Percentiles rank a stretch among this genome's conserved stretches.
Conservation (phyloP, 306 rosid species). For the Malus fusca region DNA sequence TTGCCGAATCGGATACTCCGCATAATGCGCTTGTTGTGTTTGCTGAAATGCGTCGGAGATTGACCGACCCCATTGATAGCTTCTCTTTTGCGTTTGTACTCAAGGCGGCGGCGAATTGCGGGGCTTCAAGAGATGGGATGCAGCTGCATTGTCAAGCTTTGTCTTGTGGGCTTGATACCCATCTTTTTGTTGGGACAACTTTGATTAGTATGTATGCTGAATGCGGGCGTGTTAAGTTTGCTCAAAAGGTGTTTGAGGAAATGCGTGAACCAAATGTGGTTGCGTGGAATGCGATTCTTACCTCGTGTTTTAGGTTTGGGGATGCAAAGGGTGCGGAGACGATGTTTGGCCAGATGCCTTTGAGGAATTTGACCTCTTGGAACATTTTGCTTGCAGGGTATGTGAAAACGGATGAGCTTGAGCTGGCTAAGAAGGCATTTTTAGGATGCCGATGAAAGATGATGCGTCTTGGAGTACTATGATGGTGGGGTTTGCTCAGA, state of each 20-base stretch:
- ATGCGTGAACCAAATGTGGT: constrained; percentile 67
- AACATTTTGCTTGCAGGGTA: constrained; percentile 68
- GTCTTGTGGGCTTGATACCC: constrained; percentile 41
- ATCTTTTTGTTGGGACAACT: constrained; percentile 65
- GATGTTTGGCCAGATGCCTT: constrained; percentile 47
- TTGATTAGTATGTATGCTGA: constrained; percentile 62
- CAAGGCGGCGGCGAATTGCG: constrained; percentile 56
- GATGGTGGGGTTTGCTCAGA: constrained; percentile 72
- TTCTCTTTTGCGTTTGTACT: constrained; percentile 72
- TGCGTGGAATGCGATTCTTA: constrained; percentile 66
- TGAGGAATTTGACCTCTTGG: constrained; percentile 74
- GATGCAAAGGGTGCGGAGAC: constrained; percentile 32
- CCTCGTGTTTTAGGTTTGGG: constrained; percentile 64
- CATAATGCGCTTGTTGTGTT: constrained; percentile 38
- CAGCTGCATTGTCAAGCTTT: constrained; percentile 55
- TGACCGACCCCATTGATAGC: constrained; percentile 41
- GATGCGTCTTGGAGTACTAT: constrained; percentile 86
- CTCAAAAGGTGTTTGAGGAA: constrained; percentile 59
- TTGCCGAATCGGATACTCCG: constrained; percentile 46
- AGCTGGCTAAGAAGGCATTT: constrained; percentile 52
- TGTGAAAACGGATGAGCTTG: constrained; percentile 58
- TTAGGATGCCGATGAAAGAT: constrained; percentile 51
- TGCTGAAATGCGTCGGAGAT: constrained; percentile 43
- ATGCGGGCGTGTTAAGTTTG: constrained; percentile 37
- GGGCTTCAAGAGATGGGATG: constrained; percentile 32